These are phyloP conservation scores for Fusarium devonianum DNA, from an alignment of 2,329 filamentous ascomycete genomes.

Conservation along the genomic window DNA sequence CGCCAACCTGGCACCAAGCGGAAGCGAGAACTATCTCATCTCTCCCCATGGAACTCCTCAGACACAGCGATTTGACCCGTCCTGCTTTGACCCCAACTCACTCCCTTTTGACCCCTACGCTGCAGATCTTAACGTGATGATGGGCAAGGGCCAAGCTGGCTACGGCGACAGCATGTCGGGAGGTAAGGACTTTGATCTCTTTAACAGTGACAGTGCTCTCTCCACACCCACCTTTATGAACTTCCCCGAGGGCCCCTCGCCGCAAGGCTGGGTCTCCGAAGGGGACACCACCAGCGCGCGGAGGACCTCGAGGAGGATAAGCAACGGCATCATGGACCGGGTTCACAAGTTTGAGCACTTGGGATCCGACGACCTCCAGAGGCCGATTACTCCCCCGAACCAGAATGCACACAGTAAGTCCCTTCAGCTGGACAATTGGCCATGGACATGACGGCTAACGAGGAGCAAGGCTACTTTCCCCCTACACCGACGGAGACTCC, in stretches of 20 bases:
- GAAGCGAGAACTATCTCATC: slow-evolving; percentile 63
- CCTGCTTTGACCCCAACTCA: slow-evolving; percentile 53
- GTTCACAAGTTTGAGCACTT: slow-evolving; percentile 66
- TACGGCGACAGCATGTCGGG: slow-evolving; percentile 52
- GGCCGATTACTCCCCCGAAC: slow-evolving; percentile 68
- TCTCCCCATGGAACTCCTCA: slow-evolving; percentile 65
- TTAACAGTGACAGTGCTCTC: slow-evolving; percentile 54
- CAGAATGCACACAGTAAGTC: slow-evolving; percentile 66
- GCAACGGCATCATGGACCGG: slow-evolving; percentile 67
- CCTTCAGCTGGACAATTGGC: slow-evolving; percentile 7
- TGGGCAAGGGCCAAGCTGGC: slow-evolving; percentile 56
- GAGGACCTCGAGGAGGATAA: slow-evolving; percentile 58
- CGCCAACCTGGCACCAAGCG: slow-evolving; percentile 44
- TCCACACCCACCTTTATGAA: slow-evolving; percentile 60
- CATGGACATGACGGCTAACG: slow-evolving; percentile 11
- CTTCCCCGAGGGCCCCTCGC: slow-evolving; percentile 57
- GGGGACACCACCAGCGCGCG: slow-evolving; percentile 53
- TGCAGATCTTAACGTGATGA: slow-evolving; percentile 52
- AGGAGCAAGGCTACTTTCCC: slow-evolving; percentile 64
- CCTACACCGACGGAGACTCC: slow-evolving; percentile 74
- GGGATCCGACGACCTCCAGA: slow-evolving; percentile 52
- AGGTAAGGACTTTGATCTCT: slow-evolving; percentile 60
- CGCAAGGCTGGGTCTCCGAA: slow-evolving; percentile 60
- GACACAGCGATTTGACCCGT: slow-evolving; percentile 59
- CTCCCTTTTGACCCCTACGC: slow-evolving; percentile 58